These are phyloP conservation scores for Gryganskiella cystojenkinii DNA, from an alignment of 192 early-diverging fungal genomes.

Conservation along the genomic window DNA sequence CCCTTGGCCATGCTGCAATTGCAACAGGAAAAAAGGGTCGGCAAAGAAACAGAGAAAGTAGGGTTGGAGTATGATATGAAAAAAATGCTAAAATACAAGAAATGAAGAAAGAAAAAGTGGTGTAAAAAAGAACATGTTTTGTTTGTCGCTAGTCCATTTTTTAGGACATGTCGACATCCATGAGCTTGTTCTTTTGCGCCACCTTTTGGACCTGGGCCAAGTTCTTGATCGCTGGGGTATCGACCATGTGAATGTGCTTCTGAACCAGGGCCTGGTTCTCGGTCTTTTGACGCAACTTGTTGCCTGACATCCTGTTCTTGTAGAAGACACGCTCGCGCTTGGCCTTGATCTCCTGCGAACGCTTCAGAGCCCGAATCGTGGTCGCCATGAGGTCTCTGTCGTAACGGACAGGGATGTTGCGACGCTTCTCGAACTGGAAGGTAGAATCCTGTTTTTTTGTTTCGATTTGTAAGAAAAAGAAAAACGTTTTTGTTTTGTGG, in stretches of 20 bases:
- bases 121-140: neutral
- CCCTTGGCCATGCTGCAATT: neutral
- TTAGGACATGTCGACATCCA: constrained; percentile 78
- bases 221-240: constrained; percentile 64
- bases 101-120: neutral
- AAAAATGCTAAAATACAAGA: neutral
- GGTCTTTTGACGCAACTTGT: constrained; percentile 82
- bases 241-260: constrained; percentile 90
- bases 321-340: constrained; percentile 94
- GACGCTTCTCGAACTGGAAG: constrained; percentile 98
- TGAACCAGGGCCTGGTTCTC: constrained; percentile 82
- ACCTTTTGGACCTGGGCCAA: constrained; percentile 76
- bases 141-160: too few species aligned
- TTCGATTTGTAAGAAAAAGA: neutral
- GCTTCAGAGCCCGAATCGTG: constrained; percentile 99
- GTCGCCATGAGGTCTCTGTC: constrained; percentile 97
- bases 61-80: neutral
- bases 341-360: constrained; percentile 93
- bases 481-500: too few species aligned
- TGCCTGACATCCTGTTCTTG: constrained; percentile 91
- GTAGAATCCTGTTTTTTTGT: constrained; percentile 82
- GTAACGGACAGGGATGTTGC: constrained; percentile 98
- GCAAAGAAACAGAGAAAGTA: neutral
- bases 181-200: constrained; percentile 55
- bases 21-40: neutral